Evolutionary conservation across 352 stramenopile species (phyloP).

Genomic region (Pythium volutum): DNA sequence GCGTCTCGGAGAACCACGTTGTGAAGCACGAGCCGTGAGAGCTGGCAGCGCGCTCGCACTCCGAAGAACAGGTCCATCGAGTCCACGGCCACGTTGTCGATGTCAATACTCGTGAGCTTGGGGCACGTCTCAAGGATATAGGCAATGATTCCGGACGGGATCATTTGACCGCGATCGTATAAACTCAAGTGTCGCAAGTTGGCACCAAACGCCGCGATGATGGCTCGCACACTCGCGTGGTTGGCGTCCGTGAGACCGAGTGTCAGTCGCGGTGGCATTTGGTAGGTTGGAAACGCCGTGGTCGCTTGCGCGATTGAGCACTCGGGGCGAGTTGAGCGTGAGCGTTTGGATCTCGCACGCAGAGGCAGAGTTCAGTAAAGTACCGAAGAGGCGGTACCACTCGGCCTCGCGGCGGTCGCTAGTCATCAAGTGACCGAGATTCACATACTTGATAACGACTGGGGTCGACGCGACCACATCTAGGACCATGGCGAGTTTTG

Average conservation of each 20-base stretch:
- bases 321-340: neutral
- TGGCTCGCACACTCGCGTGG: slow-evolving; percentile 4
- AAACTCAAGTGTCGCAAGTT: slow-evolving; percentile 2
- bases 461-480: neutral
- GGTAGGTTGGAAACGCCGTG: neutral
- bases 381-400: slow-evolving; percentile 10
- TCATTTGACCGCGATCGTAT: slow-evolving; percentile 1
- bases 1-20: slow-evolving; percentile 6
- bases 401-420: neutral
- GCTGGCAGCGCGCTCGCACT: neutral
- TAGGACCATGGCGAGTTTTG: neutral
- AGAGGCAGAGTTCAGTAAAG: neutral
- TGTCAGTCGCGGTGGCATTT: slow-evolving; percentile 2
- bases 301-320: neutral
- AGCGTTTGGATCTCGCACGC: slow-evolving; percentile 6
- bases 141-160: neutral
- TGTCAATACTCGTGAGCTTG: slow-evolving; percentile 5
- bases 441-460: neutral
- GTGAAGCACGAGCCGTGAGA: slow-evolving; percentile 3
- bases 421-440: slow-evolving; percentile 8
- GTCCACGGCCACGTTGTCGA: slow-evolving; percentile 13
- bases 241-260: slow-evolving; percentile 6
- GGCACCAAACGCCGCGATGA: slow-evolving; percentile 6
- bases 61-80: slow-evolving; percentile 10
- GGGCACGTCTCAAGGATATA: slow-evolving; percentile 9